Evolutionary conservation across 176 grass and related monocot species (phyloP).

Genomic region (Rhynchospora breviuscula): DNA sequence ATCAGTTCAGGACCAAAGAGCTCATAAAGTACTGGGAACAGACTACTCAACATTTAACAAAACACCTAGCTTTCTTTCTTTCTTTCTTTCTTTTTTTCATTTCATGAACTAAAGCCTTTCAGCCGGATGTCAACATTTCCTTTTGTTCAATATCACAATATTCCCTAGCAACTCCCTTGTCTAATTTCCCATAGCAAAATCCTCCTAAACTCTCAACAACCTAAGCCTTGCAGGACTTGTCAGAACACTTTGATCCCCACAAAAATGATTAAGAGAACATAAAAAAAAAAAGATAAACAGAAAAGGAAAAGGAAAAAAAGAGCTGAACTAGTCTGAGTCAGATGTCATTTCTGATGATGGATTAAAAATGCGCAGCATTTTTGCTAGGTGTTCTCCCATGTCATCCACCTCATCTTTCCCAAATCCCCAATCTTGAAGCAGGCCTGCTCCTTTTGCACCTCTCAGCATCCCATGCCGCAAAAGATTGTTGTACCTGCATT

Average conservation of each 20-base stretch:
- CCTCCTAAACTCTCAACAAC: neutral
- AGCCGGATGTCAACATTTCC: neutral
- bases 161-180: neutral
- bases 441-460: constrained; percentile 40
- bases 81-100: neutral
- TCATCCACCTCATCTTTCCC: constrained; percentile 73
- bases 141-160: neutral
- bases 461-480: constrained; percentile 44
- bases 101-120: neutral
- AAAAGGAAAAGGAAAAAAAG: neutral
- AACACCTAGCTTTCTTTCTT: neutral
- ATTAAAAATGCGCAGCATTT: constrained; percentile 46
- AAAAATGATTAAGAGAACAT: neutral
- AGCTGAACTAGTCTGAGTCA: constrained; percentile 56
- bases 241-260: neutral
- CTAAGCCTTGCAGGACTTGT: neutral
- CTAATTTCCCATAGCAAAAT: neutral
- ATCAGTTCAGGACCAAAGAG: neutral
- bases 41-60: neutral
- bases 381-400: constrained; percentile 61
- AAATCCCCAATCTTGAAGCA: constrained; percentile 72
- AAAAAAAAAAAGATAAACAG: neutral
- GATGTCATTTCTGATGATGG: constrained; percentile 32
- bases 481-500: constrained; percentile 50
- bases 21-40: neutral